Evolutionary conservation across 257 asterid species (phyloP).

Genomic region (Primulina tabacum): DNA sequence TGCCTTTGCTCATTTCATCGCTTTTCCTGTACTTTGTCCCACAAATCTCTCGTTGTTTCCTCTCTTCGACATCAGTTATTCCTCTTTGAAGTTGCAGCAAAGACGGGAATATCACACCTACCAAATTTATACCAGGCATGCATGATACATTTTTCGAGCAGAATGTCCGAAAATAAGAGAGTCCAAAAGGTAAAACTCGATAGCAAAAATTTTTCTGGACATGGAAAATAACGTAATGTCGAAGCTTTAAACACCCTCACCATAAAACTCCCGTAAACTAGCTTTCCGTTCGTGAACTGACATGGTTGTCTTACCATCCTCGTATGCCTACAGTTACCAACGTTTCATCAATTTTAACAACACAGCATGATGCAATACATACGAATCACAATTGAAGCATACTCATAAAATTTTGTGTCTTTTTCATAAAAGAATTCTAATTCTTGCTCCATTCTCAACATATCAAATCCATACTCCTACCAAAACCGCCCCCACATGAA

Average conservation of each 20-base stretch:
- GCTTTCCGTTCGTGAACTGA: constrained; percentile 77
- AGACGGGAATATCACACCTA: constrained; percentile 94
- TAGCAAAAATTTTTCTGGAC: neutral
- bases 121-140: constrained; percentile 10
- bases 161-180: neutral
- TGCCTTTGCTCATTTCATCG: constrained; percentile 63
- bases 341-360: constrained; percentile 24
- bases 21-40: constrained; percentile 51
- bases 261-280: constrained; percentile 73
- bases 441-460: neutral
- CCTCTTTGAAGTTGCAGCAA: constrained; percentile 78
- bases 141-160: neutral
- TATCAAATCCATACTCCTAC: neutral
- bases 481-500: neutral
- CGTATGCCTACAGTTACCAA: constrained; percentile 58
- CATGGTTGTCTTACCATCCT: constrained; percentile 82
- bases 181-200: neutral
- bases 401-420: neutral
- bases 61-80: constrained; percentile 71
- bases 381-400: neutral
- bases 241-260: constrained; percentile 39
- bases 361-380: neutral
- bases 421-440: neutral
- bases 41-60: constrained; percentile 73
- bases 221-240: neutral